Percentiles rank a stretch among this genome's conserved stretches.
Conservation (phyloP, 2,329 filamentous ascomycete genomes). For the Penicillium hesseltinei region DNA sequence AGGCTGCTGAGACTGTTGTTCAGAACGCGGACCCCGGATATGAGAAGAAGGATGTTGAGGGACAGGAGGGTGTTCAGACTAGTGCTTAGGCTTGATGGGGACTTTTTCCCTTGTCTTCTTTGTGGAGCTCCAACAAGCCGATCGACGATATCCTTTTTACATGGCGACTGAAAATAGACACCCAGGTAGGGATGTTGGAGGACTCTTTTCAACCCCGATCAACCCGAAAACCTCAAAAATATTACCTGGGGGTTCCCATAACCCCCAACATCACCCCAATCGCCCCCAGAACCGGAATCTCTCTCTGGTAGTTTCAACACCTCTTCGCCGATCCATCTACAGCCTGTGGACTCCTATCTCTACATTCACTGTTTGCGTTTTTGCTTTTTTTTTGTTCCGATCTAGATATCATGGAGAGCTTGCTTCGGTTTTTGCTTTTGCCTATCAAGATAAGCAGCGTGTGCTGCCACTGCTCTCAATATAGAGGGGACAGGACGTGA, state of each 20-base stretch:
- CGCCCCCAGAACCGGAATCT: conserved; percentile 1
- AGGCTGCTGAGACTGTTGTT: conserved; percentile 17
- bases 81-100: conserved; percentile 28
- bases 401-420: conserved; percentile 25
- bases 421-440: conserved; percentile 13
- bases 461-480: conserved; percentile 10
- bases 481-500: conserved; percentile 17
- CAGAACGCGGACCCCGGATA: conserved; percentile 28
- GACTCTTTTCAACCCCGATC: background rate
- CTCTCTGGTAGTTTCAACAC: conserved; percentile 14
- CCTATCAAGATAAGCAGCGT: conserved; percentile 14
- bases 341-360: conserved; percentile 13
- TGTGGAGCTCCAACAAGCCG: background rate
- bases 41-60: conserved; percentile 30
- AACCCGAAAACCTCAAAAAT: background rate
- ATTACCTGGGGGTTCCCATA: background rate
- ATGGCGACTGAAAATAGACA: background rate
- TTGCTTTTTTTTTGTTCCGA: conserved; percentile 12
- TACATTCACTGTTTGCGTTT: conserved; percentile 7
- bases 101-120: conserved; percentile 11
- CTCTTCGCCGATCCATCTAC: conserved; percentile 16
- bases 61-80: conserved; percentile 26
- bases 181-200: background rate
- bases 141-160: background rate
- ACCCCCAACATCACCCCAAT: conserved; percentile 1